A percentile compares a stretch with the other conserved stretches of the same genome.
Conservation (phyloP, 2,329 filamentous ascomycete genomes). For the Leptographium lundbergii region DNA sequence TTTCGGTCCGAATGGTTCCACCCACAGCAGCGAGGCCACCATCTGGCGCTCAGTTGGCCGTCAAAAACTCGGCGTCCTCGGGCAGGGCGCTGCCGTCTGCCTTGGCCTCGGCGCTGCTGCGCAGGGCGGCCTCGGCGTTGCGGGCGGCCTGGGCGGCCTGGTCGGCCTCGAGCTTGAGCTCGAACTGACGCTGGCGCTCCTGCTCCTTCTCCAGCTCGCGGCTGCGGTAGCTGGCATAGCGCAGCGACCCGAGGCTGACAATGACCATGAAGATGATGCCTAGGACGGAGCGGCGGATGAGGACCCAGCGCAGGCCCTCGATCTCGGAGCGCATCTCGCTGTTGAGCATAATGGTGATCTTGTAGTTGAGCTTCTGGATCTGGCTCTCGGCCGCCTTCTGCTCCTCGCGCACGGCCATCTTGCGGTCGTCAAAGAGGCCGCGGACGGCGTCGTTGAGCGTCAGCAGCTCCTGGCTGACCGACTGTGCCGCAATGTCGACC, state of each 20-base stretch:
- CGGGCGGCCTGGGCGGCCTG: slow-evolving; percentile 31
- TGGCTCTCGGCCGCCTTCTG: slow-evolving; percentile 72
- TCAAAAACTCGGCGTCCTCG: slow-evolving; percentile 44
- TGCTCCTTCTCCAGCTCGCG: slow-evolving; percentile 33
- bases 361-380: slow-evolving; percentile 92
- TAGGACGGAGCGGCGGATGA: slow-evolving; percentile 49
- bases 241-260: slow-evolving; percentile 44
- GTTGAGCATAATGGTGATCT: slow-evolving; percentile 81
- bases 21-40: too few species aligned
- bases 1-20: too few species aligned
- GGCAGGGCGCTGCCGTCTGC: slow-evolving; percentile 30
- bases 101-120: slow-evolving; percentile 25
- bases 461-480: slow-evolving; percentile 68
- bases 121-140: slow-evolving; percentile 29
- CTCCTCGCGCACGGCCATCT: slow-evolving; percentile 81
- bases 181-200: not conserved
- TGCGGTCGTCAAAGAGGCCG: slow-evolving; percentile 90
- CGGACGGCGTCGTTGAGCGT: slow-evolving; percentile 83
- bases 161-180: slow-evolving; percentile 21
- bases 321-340: slow-evolving; percentile 88
- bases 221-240: slow-evolving; percentile 44
- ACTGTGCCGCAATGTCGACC: slow-evolving; percentile 81
- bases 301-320: slow-evolving; percentile 79
- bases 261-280: slow-evolving; percentile 56
- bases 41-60: slow-evolving; percentile 33